A percentile compares a stretch with the other conserved stretches of the same genome.
phyloP scores from a whole-genome alignment of 371 early-diverging fungal species.

The Chytridiales sp. region DNA sequence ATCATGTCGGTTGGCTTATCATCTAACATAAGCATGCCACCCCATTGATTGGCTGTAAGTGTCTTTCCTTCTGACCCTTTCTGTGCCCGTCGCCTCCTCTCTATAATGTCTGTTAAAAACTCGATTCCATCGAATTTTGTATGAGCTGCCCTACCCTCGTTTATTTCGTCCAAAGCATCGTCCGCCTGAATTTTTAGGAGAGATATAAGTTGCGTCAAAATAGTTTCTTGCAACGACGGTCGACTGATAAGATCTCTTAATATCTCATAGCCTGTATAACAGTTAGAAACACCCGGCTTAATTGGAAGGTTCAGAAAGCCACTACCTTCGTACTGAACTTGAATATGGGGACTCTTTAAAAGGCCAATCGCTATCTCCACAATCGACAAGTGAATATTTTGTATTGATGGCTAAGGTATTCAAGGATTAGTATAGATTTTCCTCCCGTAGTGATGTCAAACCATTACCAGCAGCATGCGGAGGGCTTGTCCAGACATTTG shows the following conservation, averaged over 20 bases:
- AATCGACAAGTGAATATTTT: conserved; percentile 44
- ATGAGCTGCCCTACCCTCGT: conserved; percentile 22
- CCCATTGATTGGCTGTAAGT: conserved; percentile 36
- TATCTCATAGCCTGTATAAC: conserved; percentile 49
- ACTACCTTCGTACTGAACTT: conserved; percentile 57
- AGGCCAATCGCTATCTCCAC: conserved; percentile 49
- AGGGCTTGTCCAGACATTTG: conserved; percentile 58
- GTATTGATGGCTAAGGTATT: conserved; percentile 46
- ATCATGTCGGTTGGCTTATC: conserved; percentile 39
- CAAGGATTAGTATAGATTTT: not conserved
- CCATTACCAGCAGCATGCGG: conserved; percentile 47
- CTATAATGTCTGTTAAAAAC: not conserved
- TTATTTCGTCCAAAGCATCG: conserved; percentile 34
- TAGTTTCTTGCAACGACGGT: conserved; percentile 46
- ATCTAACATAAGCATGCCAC: conserved; percentile 25
- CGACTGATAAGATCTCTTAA: conserved; percentile 44
- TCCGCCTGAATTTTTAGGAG: conserved; percentile 42
- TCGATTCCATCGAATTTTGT: not conserved
- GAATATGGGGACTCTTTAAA: conserved; percentile 50
- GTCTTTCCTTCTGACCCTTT: conserved; percentile 32
- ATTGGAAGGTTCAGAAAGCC: not conserved
- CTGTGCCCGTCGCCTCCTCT: conserved; percentile 26
- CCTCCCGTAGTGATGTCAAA: not conserved
- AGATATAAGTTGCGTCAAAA: conserved; percentile 43
- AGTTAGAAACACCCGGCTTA: not conserved